Evolutionary conservation across 2,329 filamentous ascomycete species (phyloP).

Genomic region (Teratosphaeria epicoccoides): DNA sequence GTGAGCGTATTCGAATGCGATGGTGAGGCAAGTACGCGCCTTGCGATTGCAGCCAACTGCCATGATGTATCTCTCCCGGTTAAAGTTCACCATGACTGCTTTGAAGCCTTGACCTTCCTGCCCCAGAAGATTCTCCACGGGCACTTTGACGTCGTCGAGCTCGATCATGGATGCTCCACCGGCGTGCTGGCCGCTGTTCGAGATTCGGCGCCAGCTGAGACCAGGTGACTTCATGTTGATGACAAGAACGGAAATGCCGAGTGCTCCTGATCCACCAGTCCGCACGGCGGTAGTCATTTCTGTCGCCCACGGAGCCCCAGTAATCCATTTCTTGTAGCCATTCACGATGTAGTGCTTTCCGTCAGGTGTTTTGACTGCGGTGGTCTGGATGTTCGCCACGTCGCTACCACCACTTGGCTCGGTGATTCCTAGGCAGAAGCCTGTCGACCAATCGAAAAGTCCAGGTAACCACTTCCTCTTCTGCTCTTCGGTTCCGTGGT

Average conservation of each 20-base stretch:
- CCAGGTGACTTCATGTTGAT: slow-evolving; percentile 43
- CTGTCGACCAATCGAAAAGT: slow-evolving; percentile 47
- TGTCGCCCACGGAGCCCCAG: slow-evolving; percentile 36
- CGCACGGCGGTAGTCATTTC: slow-evolving; percentile 44
- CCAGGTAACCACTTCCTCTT: slow-evolving; percentile 49
- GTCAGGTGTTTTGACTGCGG: slow-evolving; percentile 35
- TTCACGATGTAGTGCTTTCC: slow-evolving; percentile 50
- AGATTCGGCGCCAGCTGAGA: slow-evolving; percentile 44
- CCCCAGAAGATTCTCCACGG: slow-evolving; percentile 43
- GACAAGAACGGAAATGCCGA: slow-evolving; percentile 48
- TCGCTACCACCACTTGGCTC: slow-evolving; percentile 54
- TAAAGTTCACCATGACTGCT: slow-evolving; percentile 50
- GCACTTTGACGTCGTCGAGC: slow-evolving; percentile 47
- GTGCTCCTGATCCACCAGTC: slow-evolving; percentile 44
- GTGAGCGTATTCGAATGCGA: slow-evolving; percentile 23
- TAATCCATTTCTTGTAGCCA: slow-evolving; percentile 51
- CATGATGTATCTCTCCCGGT: slow-evolving; percentile 49
- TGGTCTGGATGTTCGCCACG: slow-evolving; percentile 53
- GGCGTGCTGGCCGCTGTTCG: slow-evolving; percentile 57
- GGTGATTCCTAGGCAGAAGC: slow-evolving; percentile 55
- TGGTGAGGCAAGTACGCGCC: slow-evolving; percentile 29
- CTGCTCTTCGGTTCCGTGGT: slow-evolving; percentile 51
- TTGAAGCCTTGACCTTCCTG: slow-evolving; percentile 46
- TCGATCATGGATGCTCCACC: slow-evolving; percentile 43
- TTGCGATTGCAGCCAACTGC: slow-evolving; percentile 47